Conservation (phyloP, 495 filamentous ascomycete genomes). For the Pyronema omphalodes region DNA sequence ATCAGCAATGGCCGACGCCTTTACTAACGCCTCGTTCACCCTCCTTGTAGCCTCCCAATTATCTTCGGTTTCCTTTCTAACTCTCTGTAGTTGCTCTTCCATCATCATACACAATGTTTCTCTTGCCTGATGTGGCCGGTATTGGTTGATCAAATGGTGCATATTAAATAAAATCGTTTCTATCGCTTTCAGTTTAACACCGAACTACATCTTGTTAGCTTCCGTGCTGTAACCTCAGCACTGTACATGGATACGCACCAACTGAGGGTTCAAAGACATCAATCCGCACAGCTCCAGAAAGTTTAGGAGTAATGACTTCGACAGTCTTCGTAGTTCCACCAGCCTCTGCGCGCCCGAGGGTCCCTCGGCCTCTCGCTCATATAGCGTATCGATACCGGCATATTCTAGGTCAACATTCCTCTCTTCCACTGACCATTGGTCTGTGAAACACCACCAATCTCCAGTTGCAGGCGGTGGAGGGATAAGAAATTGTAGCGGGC, state of each 20-base stretch:
- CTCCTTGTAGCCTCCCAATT: constrained; percentile 54
- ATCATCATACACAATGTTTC: constrained; percentile 81
- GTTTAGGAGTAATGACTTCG: constrained; percentile 65
- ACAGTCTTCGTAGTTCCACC: constrained; percentile 56
- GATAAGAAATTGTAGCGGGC: constrained; percentile 48
- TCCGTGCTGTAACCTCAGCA: too few species aligned
- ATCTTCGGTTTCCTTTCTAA: constrained; percentile 57
- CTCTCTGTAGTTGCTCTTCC: constrained; percentile 66
- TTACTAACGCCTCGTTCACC: constrained; percentile 48
- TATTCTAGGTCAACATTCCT: constrained; percentile 48
- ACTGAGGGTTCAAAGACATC: constrained; percentile 42
- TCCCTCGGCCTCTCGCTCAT: constrained; percentile 28
- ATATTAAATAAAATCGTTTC: constrained; percentile 68
- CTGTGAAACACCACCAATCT: constrained; percentile 57
- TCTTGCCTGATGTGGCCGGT: constrained; percentile 84
- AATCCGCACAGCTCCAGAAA: constrained; percentile 65
- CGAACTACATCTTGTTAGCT: constrained; percentile 17
- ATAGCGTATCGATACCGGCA: constrained; percentile 51
- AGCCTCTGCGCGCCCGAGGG: constrained; percentile 38
- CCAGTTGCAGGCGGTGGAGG: constrained; percentile 57
- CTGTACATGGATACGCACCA: constrained; percentile 23
- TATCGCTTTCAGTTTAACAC: constrained; percentile 55
- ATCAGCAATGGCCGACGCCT: constrained; percentile 13
- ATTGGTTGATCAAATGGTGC: constrained; percentile 80
- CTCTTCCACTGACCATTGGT: constrained; percentile 36